Evolutionary conservation across 1,284 basidiomycete genomes (phyloP), one percentile per base, ranked within the genome.

Genomic region (Exsudoporus floridanus): DNA sequence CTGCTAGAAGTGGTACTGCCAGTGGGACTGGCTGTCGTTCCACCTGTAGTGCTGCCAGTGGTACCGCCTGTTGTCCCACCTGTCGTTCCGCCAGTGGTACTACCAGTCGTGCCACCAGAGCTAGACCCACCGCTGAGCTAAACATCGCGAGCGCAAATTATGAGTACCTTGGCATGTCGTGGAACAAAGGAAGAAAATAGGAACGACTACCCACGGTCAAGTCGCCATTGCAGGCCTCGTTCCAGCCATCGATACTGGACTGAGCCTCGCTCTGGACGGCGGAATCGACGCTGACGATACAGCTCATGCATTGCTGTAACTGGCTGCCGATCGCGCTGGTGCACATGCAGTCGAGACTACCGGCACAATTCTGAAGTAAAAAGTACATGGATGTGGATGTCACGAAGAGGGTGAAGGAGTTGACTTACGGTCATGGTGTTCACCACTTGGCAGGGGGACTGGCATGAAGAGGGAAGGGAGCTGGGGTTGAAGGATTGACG

Each of bases 371-470:
- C 58, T 69, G 25, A 4, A 30, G 25, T 1, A 14, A 30, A 12
- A 27, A 7, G 1, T 4, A 27, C 6, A 4, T 0, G 16, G 36
- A n/a, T 18, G 33, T 5, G 5, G 14, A 9, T n/a, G 6, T 30
- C 21, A 14, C 5, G 19, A 28, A 6, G 38, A 25, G 10, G 18
- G 8, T 4, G 0, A 14, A 33, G 14, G n/a, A 28, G 46, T 34
- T 16, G 5, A 36, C 66, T 39, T 41, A 67, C 66, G 4, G 12
- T 27, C 30, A 67, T 47, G 16, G 53, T 55, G 28, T 50, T 46
- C 14, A 69, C 0, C 8, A 66, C 61, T 21, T 52, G 9, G 19
- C 65, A 67, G 3, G 63, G n/a, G 16, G 37, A 52, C 41, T 67
- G 63, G 45, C 64, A 66, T 37, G 46, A 36, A 12, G 60, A 5